A percentile compares a stretch with the other conserved stretches of the same genome.
Conservation (phyloP, 176 grass and related monocot genomes). For the Lolium perenne region DNA sequence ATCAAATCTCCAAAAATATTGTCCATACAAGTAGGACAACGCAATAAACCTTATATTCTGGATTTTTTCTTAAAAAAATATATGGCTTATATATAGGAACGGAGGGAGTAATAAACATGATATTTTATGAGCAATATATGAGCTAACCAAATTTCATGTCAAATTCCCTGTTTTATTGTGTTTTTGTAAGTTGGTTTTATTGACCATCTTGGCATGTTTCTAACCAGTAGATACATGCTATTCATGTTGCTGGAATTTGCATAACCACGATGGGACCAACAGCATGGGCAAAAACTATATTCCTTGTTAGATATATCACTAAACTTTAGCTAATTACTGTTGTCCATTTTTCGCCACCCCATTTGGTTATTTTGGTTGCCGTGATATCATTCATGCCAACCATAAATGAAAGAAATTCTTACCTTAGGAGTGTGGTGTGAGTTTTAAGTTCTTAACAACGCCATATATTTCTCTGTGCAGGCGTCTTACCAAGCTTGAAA, state of each 20-base stretch:
- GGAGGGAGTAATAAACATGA: not conserved
- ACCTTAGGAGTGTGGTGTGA: not conserved
- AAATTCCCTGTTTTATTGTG: not conserved
- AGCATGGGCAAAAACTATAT: not conserved
- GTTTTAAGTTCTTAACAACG: not conserved
- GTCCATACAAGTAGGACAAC: too few species aligned
- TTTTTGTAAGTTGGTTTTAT: not conserved
- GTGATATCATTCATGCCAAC: not conserved
- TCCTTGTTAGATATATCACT: not conserved
- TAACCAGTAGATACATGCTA: not conserved
- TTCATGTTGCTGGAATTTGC: not conserved
- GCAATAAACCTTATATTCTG: too few species aligned
- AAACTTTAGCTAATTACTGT: not conserved
- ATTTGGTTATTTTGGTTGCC: not conserved
- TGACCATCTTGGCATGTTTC: not conserved
- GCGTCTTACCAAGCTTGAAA: slow-evolving; percentile 80
- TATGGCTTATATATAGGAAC: too few species aligned
- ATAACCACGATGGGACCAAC: not conserved
- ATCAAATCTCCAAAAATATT: too few species aligned
- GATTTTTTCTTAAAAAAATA: too few species aligned
- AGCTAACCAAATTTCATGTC: not conserved
- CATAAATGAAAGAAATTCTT: not conserved
- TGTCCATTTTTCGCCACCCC: not conserved
- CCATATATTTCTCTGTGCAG: slow-evolving; percentile 36
- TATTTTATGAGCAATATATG: not conserved